Conservation (phyloP, 768 basidiomycete species). For the Phylloporus rhodoxanthus region DNA sequence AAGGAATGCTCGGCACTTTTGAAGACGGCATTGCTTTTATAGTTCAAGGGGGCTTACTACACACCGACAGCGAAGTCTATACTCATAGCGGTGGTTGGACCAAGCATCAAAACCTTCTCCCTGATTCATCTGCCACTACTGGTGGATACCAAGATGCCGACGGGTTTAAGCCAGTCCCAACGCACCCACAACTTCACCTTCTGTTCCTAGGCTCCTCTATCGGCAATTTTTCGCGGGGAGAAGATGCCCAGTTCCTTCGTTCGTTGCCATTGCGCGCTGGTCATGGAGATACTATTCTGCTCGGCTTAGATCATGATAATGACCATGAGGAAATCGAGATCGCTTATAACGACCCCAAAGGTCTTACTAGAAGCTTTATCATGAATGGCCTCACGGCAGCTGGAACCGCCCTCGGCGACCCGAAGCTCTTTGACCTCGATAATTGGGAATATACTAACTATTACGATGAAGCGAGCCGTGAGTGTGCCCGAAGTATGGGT, state of each 20-base stretch:
- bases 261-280: constrained; percentile 73
- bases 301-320: constrained; percentile 89
- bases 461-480: constrained; percentile 53
- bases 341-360: constrained; percentile 82
- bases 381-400: constrained; percentile 79
- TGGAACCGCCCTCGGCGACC: constrained; percentile 62
- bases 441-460: constrained; percentile 71
- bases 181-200: constrained; percentile 62
- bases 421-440: constrained; percentile 51
- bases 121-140: constrained; percentile 34
- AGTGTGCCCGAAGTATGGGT: constrained; percentile 24
- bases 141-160: constrained; percentile 3
- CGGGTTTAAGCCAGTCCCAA: constrained; percentile 38
- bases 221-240: constrained; percentile 79
- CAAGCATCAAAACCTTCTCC: constrained; percentile 31
- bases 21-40: constrained; percentile 83
- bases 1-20: constrained; percentile 89
- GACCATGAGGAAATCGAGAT: constrained; percentile 62
- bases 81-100: not conserved
- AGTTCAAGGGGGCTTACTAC: constrained; percentile 34
- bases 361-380: constrained; percentile 69
- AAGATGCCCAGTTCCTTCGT: constrained; percentile 66
- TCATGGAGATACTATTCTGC: constrained; percentile 73
- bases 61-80: constrained; percentile 4
- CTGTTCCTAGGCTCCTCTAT: constrained; percentile 90